Evolutionary conservation across 2,329 filamentous ascomycete species (phyloP), one percentile per base, ranked within the genome.

Genomic region (Pestalotiopsis sp.): DNA sequence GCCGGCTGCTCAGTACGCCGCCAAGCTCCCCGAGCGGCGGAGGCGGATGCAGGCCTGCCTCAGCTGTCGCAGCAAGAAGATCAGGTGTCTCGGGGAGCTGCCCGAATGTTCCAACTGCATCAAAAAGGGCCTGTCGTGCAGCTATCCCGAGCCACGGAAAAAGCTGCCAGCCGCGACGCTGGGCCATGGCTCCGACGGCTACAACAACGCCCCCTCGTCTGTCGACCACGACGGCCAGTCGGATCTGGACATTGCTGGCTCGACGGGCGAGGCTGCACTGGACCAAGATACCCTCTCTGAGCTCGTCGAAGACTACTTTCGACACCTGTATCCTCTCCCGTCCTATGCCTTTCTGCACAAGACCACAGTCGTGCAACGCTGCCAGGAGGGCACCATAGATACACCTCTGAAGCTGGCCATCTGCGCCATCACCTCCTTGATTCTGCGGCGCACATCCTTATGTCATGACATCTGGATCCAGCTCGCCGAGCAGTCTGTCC

Each of bases 281-380:
- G 72, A 74, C 64, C 12, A 58, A 20, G 66, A 70, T 14, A 73
- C 69, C 57, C 63, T 72, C 5, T 36, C 74, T 27, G 69, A 68
- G 45, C 67, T 75, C 25, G 72, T 78, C 65, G 74, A 76, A 36
- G 74, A 73, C 63, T 80, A 78, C 66, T 80, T 80, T 63, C 66
- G 66, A 3, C 70, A 76, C 27, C 70, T 78, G 12, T 79, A 79
- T 63, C 75, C 78, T 17, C 72, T 80, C 1, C 75, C 77, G 1
- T 80, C 78, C 1, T 80, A 79, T 63, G 73, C 78, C 3, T 81
- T 81, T 63, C 72, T 81, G 9, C 79, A 80, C 40, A 75, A 77
- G 20, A 72, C 76, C n/a, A 80, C 76, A 5, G 76, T 78, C 1
- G 74, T 74, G 45, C 73, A 76, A 41, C 73, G 78, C 36, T 78